Percentiles rank a stretch among this genome's conserved stretches.
Conservation (phyloP, 148 eudicot species). For the Hydrangea macrophylla region DNA sequence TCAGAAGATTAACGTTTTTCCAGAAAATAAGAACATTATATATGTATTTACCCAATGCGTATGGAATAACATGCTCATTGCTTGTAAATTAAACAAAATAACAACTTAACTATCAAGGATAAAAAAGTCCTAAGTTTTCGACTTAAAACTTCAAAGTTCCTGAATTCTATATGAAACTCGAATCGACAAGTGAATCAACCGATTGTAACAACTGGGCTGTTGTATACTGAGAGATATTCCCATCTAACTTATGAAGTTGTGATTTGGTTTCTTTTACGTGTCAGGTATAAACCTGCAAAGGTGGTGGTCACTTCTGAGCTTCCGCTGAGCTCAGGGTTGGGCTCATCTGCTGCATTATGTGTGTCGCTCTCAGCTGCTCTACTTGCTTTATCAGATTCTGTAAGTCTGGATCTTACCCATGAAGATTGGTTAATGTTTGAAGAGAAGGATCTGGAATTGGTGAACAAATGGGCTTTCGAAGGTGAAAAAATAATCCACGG, state of each 20-base stretch:
- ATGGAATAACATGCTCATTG: no score
- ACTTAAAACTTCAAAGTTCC: no score
- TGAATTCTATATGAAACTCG: no score
- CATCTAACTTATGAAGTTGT: not conserved
- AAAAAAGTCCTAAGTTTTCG: no score
- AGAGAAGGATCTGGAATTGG: conserved; percentile 66
- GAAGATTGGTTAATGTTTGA: conserved; percentile 63
- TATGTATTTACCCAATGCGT: no score
- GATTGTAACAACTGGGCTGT: no score
- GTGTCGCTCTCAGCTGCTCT: conserved; percentile 82
- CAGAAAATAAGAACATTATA: no score
- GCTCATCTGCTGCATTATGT: conserved; percentile 93
- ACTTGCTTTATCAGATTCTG: conserved; percentile 61
- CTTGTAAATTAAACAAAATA: no score
- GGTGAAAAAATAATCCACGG: conserved; percentile 97
- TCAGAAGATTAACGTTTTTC: no score
- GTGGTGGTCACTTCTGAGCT: conserved; percentile 77
- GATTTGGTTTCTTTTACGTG: conserved; percentile 19
- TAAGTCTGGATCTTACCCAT: conserved; percentile 45
- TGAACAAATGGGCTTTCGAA: conserved; percentile 93
- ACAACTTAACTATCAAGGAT: no score
- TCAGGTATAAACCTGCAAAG: conserved; percentile 73
- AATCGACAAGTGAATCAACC: no score
- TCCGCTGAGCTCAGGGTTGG: conserved; percentile 90
- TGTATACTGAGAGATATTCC: no score